A percentile compares a stretch with the other conserved stretches of the same genome.
Evolutionary conservation across 768 basidiomycete species (phyloP).

Genomic region (Hericium alpestre): DNA sequence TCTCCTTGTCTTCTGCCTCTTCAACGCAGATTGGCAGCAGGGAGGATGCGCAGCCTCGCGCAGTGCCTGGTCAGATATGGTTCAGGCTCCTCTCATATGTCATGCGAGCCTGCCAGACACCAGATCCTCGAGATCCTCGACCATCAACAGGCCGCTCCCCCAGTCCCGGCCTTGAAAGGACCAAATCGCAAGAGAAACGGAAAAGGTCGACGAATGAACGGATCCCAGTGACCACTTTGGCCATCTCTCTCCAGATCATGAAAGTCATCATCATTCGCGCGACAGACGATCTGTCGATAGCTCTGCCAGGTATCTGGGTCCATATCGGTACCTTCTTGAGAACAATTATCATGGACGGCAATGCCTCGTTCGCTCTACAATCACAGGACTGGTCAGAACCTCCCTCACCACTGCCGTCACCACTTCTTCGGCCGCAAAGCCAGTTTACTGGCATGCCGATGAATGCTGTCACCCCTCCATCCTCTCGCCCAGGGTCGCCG

Average conservation of each 20-base stretch:
- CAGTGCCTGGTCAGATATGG: constrained; percentile 42
- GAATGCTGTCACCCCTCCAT: constrained; percentile 15
- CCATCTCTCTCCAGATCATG: constrained; percentile 52
- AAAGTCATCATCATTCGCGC: constrained; percentile 59
- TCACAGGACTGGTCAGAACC: constrained; percentile 32
- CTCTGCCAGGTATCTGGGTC: constrained; percentile 51
- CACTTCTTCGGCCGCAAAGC: constrained; percentile 14
- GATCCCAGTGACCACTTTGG: constrained; percentile 20
- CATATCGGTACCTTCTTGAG: constrained; percentile 47
- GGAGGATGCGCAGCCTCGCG: constrained; percentile 34
- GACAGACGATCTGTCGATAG: constrained; percentile 43
- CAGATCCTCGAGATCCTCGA: constrained; percentile 15
- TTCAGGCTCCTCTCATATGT: constrained; percentile 49
- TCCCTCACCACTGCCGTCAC: constrained; percentile 44
- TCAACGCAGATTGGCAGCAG: constrained; percentile 32
- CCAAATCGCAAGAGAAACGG: constrained; percentile 38
- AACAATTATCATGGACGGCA: constrained; percentile 44
- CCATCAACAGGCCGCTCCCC: constrained; percentile 7
- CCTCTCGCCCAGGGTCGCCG: constrained; percentile 17
- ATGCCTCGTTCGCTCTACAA: constrained; percentile 47
- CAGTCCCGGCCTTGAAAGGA: constrained; percentile 26
- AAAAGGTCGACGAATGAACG: constrained; percentile 14
- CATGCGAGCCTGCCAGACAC: constrained; percentile 39
- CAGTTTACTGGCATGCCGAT: constrained; percentile 3
- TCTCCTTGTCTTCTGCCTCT: constrained; percentile 36